Evolutionary conservation across 2,329 filamentous ascomycete genomes (phyloP).

Genomic region (Anisogramma anomala): DNA sequence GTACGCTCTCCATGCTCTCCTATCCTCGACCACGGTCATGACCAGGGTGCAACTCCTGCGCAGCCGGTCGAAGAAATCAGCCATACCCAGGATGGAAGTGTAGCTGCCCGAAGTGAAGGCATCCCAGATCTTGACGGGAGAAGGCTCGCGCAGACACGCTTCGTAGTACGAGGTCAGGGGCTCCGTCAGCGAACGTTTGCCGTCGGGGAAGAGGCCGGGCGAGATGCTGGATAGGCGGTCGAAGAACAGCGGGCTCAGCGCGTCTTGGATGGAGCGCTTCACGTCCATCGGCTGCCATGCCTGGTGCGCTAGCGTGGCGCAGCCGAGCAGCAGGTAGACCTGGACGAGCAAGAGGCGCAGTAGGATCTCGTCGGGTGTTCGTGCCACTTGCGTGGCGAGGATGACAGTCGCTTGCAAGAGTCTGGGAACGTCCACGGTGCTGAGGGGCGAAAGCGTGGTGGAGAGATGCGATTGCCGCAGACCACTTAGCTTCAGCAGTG

Average conservation of each 20-base stretch:
- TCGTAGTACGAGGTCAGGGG: constrained; percentile 35
- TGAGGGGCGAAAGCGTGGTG: constrained; percentile 14
- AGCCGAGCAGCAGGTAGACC: constrained; percentile 40
- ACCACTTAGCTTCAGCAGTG: constrained; percentile 23
- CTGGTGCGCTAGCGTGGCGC: constrained; percentile 32
- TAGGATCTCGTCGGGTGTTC: constrained; percentile 33
- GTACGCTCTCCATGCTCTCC: constrained; percentile 33
- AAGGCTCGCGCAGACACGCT: constrained; percentile 28
- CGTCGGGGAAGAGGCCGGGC: constrained; percentile 30
- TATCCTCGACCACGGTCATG: constrained; percentile 41
- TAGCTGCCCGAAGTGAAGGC: constrained; percentile 41
- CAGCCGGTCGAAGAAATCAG: constrained; percentile 32
- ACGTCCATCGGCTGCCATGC: constrained; percentile 41
- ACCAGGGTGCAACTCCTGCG: constrained; percentile 39
- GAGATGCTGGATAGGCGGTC: constrained; percentile 43
- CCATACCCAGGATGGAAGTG: constrained; percentile 36
- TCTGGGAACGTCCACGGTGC: constrained; percentile 18
- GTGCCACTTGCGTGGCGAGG: constrained; percentile 37
- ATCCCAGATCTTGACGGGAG: constrained; percentile 32
- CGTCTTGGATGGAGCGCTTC: constrained; percentile 47
- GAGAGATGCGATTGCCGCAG: constrained; percentile 12
- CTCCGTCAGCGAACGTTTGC: constrained; percentile 26
- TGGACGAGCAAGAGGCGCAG: constrained; percentile 40
- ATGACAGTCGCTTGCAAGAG: constrained; percentile 39
- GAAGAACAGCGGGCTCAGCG: constrained; percentile 41